Evolutionary conservation across 2,329 filamentous ascomycete genomes (phyloP), one percentile per base, ranked within the genome.

Genomic region (Fusarium coffeatum): DNA sequence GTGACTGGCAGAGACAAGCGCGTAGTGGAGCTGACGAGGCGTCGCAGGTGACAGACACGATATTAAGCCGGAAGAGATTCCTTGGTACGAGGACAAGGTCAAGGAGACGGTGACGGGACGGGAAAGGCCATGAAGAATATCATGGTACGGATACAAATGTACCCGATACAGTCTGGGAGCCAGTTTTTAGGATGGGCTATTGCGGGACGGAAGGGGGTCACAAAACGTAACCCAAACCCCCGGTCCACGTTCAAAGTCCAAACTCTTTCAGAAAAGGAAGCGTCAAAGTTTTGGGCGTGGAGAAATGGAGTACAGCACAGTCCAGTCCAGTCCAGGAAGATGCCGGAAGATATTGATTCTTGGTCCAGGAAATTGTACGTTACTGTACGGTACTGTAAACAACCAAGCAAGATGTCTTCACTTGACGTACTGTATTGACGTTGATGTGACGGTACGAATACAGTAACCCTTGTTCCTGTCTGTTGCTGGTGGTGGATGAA

Each of bases 31-130:
- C 60, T 65, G 53, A 64, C 54, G 72, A 74, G 69, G 73, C 71
- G 67, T 76, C 66, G 72, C 67, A 75, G 71, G 73, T 74, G 72
- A 76, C 64, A 67, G 68, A 42, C 78, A 79, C 78, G 78, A 79
- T 73, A 74, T 78, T 77, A 78, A 78, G 73, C 71, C 78, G 78
- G 78, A 79, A 79, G 68, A 67, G 66, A 69, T 61, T 64, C 67
- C 73, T 75, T 74, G 75, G 72, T 74, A 71, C 64, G 59, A 67
- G 37, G 27, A 22, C 16, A 45, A 46, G 51, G 27, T 45, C 37
- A 45, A 48, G 42, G 30, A 27, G 43, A 49, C 43, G 64, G 66
- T 70, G 66, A 69, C 59, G 56, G 59, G 66, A 64, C 55, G 60
- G 71, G 59, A 72, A 56, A 48, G 30, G 30, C 27, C 43, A 49